Evolutionary conservation across 73 alveolate genomes (phyloP), one percentile per base, ranked within the genome.

Genomic region (Paraurostyla sp.): DNA sequence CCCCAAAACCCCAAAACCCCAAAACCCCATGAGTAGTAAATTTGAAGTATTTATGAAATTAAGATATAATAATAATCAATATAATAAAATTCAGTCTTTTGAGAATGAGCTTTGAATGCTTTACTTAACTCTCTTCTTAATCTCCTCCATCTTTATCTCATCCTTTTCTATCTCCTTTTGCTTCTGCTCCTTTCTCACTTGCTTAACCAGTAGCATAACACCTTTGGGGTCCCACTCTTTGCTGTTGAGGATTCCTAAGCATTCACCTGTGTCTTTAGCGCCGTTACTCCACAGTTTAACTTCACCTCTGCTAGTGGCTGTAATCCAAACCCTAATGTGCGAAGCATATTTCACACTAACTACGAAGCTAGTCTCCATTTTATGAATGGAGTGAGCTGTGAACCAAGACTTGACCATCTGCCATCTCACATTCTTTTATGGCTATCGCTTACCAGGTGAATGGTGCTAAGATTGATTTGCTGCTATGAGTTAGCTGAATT

Each of bases 241-340:
- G 15, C 60, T 52, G 27, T 48, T 46, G 54, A 83, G 45, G 15
- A 41, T 29, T 11, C 85, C 92, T 22, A 83, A 32, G 32, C 76
- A 63, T 20, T 83, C 71, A 0, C 80, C 33, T 33, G 36, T 22
- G 36, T 38, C 49, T 7, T 32, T 30, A 36, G 56, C 3, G 13
- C 29, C 13, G 25, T 65, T 65, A 65, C 82, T 65, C 94, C 94
- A 88, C n/a, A 88, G 33, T 30, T 76, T 71, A 7, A 88, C 90
- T 30, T 59, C 90, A 2, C 94, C 94, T 45, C 48, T 50, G 27
- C 80, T 76, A 0, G 94, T 76, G 25, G 90, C 90, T 0, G 91
- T 76, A 40, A 88, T 22, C 36, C 57, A 88, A 15, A 75, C 43
- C 25, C 51, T 52, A 7, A 57, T 30, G 13, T 29, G 49, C 27